Percentiles rank a stretch among this genome's conserved stretches.
Conservation (phyloP, 164 flowering plant species). For the Vitis rupestris region DNA sequence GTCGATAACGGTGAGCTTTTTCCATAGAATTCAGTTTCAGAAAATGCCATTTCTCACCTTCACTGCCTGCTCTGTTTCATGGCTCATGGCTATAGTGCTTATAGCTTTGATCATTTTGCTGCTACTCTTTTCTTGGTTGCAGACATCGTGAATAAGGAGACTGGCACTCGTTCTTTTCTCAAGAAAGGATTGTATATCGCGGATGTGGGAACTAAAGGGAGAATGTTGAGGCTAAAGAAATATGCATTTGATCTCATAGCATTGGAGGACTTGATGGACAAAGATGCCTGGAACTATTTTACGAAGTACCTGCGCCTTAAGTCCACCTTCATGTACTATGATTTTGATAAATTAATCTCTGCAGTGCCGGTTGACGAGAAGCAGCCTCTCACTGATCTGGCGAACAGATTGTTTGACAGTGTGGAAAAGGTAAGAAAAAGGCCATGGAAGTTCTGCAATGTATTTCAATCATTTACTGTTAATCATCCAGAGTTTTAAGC, state of each 20-base stretch:
- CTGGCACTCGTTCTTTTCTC: conserved; percentile 82
- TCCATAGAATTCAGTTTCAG: not conserved
- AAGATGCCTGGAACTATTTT: conserved; percentile 65
- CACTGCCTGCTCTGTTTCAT: not conserved
- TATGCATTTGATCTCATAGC: conserved; percentile 83
- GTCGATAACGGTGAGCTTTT: conserved; percentile 53
- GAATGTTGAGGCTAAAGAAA: conserved; percentile 53
- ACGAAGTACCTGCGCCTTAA: conserved; percentile 65
- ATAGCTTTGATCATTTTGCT: not conserved
- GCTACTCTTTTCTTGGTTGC: conserved; percentile 1
- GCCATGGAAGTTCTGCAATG: no score
- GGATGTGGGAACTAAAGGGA: conserved; percentile 51
- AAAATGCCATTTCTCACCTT: not conserved
- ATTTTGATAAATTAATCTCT: conserved; percentile 78
- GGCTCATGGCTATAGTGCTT: no score
- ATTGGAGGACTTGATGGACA: conserved; percentile 63
- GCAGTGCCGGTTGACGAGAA: conserved; percentile 63
- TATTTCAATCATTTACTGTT: no score
- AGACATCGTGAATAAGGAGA: conserved; percentile 79
- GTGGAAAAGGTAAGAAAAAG: conserved; percentile 59
- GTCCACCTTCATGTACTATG: conserved; percentile 78
- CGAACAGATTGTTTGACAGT: conserved; percentile 74
- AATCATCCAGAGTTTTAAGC: no score
- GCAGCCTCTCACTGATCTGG: conserved; percentile 65
- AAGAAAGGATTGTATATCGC: conserved; percentile 69